phyloP scores from a whole-genome alignment of 768 basidiomycete genomes.

The Suillus alpinus region DNA sequence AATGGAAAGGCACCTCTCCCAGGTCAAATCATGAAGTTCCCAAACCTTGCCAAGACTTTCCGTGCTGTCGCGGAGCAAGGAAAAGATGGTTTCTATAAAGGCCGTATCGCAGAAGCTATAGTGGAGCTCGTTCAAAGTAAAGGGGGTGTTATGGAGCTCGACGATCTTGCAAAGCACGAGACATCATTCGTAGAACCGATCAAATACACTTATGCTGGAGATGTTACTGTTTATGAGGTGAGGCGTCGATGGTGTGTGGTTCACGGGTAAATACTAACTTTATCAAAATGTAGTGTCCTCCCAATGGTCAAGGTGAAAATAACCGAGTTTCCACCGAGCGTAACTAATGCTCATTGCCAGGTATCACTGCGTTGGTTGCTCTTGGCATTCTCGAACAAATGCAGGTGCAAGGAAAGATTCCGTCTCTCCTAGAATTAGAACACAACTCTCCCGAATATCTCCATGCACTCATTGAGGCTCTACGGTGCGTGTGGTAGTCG shows the following conservation, averaged over 20 bases:
- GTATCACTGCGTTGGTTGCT: slow-evolving; percentile 89
- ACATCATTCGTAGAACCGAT: slow-evolving; percentile 86
- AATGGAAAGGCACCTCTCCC: slow-evolving; percentile 80
- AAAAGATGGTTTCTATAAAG: slow-evolving; percentile 93
- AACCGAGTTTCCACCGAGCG: neutral
- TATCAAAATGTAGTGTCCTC: slow-evolving; percentile 66
- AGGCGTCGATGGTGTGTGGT: slow-evolving; percentile 10
- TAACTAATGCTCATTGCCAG: slow-evolving; percentile 28
- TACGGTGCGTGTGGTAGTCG: slow-evolving; percentile 50
- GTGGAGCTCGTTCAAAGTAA: slow-evolving; percentile 80
- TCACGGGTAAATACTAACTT: neutral
- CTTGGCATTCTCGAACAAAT: slow-evolving; percentile 90
- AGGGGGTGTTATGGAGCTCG: slow-evolving; percentile 91
- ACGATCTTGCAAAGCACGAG: slow-evolving; percentile 85
- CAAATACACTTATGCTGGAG: slow-evolving; percentile 80
- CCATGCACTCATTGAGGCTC: slow-evolving; percentile 81
- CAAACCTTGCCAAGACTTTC: slow-evolving; percentile 83
- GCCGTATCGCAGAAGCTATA: slow-evolving; percentile 84
- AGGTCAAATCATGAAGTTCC: slow-evolving; percentile 80
- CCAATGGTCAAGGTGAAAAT: slow-evolving; percentile 83
- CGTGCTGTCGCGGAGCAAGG: slow-evolving; percentile 75
- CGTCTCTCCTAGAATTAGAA: slow-evolving; percentile 73
- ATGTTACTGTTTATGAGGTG: slow-evolving; percentile 91
- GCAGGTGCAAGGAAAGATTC: slow-evolving; percentile 68
- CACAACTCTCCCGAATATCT: slow-evolving; percentile 91